Evolutionary conservation across 768 basidiomycete species (phyloP), one percentile per base, ranked within the genome.

Genomic region (Tulasnella sp.): DNA sequence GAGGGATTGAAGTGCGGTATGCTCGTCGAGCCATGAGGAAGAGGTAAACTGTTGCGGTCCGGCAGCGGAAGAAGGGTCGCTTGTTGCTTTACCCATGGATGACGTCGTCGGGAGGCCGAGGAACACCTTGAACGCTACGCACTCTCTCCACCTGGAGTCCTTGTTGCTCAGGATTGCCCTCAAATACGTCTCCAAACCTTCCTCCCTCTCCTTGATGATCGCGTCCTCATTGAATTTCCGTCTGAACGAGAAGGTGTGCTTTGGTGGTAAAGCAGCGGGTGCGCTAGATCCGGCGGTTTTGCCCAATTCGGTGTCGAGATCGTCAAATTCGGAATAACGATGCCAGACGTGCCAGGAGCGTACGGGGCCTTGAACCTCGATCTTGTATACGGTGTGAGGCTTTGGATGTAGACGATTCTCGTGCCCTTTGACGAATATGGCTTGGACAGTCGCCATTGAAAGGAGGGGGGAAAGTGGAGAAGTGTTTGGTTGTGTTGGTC

Each of bases 281-380:
- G 96, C 95, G 27, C 92, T 86, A n/a, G 91, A 89, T 21, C 92
- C 92, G n/a, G 90, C 90, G n/a, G 92, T 89, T 84, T 93, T 92
- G 38, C 89, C 89, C 82, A 98, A 90, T 83, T 96, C 93, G 10
- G 89, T 89, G 85, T 97, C 90, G 9, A 99, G 91, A 82, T 94
- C 92, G 83, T 90, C 91, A 86, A 99, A 99, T 86, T 98, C 96
- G 62, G 95, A 96, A 87, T 98, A 99, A 74, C 97, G 93, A 79
- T 93, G 88, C 91, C 93, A 94, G 89, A 98, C 94, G 79, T 93
- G 91, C 96, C 97, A 98, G 84, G 94, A 92, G 80, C 94, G 92
- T 39, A 96, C 94, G 78, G 94, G 91, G 8, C 95, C 95, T 82
- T 93, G 91, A 82, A 98, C 91, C 83, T 92, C 89, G 84, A 97